Evolutionary conservation across 2,329 filamentous ascomycete genomes (phyloP).

Genomic region (Monosporascus sp.): DNA sequence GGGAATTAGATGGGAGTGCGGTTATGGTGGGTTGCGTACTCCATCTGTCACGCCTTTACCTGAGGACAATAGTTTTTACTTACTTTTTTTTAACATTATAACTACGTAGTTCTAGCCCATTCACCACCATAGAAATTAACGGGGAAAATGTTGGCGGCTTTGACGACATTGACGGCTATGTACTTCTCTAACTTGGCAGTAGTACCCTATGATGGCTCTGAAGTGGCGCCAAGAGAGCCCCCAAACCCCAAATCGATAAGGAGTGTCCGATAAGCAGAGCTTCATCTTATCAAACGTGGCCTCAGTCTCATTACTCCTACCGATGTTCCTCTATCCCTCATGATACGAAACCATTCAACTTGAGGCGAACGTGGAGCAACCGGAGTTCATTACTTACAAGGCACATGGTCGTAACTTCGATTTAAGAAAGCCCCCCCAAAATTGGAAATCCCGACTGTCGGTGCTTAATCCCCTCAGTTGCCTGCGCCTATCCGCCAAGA

Average conservation of each 20-base stretch:
- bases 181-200: too few species aligned
- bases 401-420: background rate
- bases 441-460: background rate
- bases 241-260: background rate
- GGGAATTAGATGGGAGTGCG: too few species aligned
- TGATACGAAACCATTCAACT: background rate
- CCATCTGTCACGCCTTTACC: too few species aligned
- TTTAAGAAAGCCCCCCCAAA: too few species aligned
- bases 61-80: too few species aligned
- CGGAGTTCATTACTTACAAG: background rate
- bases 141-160: too few species aligned
- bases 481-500: constrained; percentile 36
- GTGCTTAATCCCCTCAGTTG: background rate
- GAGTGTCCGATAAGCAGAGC: background rate
- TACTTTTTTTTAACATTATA: too few species aligned
- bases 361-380: background rate
- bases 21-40: too few species aligned
- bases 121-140: too few species aligned
- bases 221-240: background rate
- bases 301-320: background rate
- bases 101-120: too few species aligned
- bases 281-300: background rate
- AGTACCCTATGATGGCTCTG: background rate
- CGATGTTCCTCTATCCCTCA: background rate
- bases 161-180: too few species aligned